phyloP scores from a whole-genome alignment of 352 stramenopile genomes.

The Phytophthora tubulina region DNA sequence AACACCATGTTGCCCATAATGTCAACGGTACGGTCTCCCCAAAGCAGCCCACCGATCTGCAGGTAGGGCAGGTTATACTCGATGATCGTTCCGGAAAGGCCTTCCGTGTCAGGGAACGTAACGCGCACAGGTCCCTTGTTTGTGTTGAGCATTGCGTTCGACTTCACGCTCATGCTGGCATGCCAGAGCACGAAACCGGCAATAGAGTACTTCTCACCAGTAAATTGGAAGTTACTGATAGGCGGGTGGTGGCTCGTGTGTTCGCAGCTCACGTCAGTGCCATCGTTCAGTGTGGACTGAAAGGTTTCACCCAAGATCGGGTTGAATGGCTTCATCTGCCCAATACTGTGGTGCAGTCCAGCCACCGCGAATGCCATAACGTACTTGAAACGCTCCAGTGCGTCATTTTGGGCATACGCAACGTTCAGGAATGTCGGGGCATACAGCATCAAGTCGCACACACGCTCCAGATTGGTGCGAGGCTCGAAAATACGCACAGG shows the following conservation, averaged over 20 bases:
- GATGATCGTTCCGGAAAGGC: constrained; percentile 57
- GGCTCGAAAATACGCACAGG: constrained; percentile 89
- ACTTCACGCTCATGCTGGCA: constrained; percentile 85
- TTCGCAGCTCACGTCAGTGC: constrained; percentile 82
- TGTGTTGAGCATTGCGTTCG: constrained; percentile 85
- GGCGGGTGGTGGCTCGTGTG: constrained; percentile 89
- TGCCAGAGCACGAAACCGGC: constrained; percentile 80
- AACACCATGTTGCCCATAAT: constrained; percentile 77
- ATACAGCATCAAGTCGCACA: constrained; percentile 86
- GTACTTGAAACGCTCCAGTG: constrained; percentile 83
- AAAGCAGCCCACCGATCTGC: constrained; percentile 80
- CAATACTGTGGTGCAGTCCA: constrained; percentile 81
- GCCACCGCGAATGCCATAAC: constrained; percentile 83
- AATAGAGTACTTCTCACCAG: constrained; percentile 78
- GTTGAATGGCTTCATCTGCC: constrained; percentile 89
- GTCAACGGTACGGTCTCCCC: constrained; percentile 86
- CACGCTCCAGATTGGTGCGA: constrained; percentile 81
- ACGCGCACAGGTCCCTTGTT: constrained; percentile 82
- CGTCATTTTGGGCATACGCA: constrained; percentile 66
- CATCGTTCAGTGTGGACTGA: constrained; percentile 78
- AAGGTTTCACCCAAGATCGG: constrained; percentile 87
- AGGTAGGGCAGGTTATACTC: constrained; percentile 80
- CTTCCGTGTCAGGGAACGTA: constrained; percentile 61
- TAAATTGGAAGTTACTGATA: constrained; percentile 87
- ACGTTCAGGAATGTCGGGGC: constrained; percentile 78